phyloP scores from a whole-genome alignment of 2,329 filamentous ascomycete genomes.

The Rhexocercosporidium sp. region DNA sequence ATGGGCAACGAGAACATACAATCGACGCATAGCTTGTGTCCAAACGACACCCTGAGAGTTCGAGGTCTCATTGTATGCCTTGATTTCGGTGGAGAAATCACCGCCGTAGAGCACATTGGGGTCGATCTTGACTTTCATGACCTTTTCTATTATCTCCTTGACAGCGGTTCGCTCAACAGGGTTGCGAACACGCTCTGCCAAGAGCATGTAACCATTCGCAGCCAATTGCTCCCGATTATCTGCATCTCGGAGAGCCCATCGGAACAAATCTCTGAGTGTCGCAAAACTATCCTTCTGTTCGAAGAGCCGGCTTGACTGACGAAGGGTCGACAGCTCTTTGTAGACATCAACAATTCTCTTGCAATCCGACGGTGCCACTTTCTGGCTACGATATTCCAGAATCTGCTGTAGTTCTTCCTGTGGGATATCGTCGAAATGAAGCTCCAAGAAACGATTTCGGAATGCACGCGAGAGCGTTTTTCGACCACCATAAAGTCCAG shows the following conservation, averaged over 20 bases:
- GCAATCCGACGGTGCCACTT: conserved; percentile 88
- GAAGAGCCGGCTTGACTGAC: conserved; percentile 90
- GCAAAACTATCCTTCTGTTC: conserved; percentile 98
- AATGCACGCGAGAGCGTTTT: conserved; percentile 95
- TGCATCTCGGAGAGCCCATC: conserved; percentile 87
- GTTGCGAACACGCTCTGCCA: conserved; percentile 94
- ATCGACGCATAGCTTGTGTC: conserved; percentile 91
- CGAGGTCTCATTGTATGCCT: conserved; percentile 50
- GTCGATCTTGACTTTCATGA: conserved; percentile 87
- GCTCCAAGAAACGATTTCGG: conserved; percentile 92
- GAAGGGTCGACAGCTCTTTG: conserved; percentile 84
- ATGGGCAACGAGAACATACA: conserved; percentile 87
- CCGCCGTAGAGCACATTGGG: conserved; percentile 73
- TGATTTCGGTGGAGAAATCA: conserved; percentile 60
- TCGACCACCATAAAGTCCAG: conserved; percentile 91
- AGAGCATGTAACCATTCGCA: conserved; percentile 91
- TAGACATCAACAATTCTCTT: conserved; percentile 92
- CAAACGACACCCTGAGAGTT: conserved; percentile 78
- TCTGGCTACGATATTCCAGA: conserved; percentile 83
- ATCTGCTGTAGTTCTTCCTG: conserved; percentile 94
- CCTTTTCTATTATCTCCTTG: conserved; percentile 84
- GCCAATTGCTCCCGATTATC: conserved; percentile 89
- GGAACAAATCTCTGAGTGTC: conserved; percentile 91
- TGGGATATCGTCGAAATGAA: conserved; percentile 98
- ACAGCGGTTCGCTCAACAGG: conserved; percentile 84